Evolutionary conservation across 179 eudicot species (phyloP), one percentile per base, ranked within the genome.

Genomic region (Drosera spatulata): DNA sequence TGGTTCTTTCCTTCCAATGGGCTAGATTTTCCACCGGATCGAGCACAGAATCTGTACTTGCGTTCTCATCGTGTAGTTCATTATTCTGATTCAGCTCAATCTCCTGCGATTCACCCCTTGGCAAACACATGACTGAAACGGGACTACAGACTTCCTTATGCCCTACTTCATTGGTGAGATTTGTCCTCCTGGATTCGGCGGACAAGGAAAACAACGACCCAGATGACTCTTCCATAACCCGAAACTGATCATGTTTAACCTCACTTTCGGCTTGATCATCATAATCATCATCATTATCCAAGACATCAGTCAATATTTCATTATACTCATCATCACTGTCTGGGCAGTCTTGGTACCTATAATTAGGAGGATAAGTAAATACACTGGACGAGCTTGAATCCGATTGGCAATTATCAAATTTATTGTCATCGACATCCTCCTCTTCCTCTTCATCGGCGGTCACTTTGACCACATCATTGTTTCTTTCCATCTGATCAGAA

Each of bases 1-100:
- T 71, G n/a, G 82, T 66, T 61, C 70, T 74, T 12, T 76, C 75
- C 65, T 78, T 74, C 82, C 82, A 78, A 50, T 78, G 82, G 45
- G 59, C 56, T 13, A 74, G 66, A 78, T 74, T 78, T 75, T 78
- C 82, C 58, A 78, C 79, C 7, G 82, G 82, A 59, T 71, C 74
- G 47, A 74, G 41, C 65, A 78, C 78, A 2, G 76, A 77, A 50
- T 73, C 73, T 0, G 65, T 64, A 37, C 61, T 53, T 6, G 14
- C 50, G 40, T 44, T 22, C 13, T 55, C 68, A 14, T 40, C 49
- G 39, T 22, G 44, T 39, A 22, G 33, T 22, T 22, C 33, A 22
- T 59, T 6, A 38, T 55, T 53, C 9, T 14, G 44, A 48, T 65
- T 56, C 4, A 15, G 22, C 49, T 40, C 12, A 13, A 11, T 50